Conservation (phyloP, 805 yeast species). For the Candida succiphila region DNA sequence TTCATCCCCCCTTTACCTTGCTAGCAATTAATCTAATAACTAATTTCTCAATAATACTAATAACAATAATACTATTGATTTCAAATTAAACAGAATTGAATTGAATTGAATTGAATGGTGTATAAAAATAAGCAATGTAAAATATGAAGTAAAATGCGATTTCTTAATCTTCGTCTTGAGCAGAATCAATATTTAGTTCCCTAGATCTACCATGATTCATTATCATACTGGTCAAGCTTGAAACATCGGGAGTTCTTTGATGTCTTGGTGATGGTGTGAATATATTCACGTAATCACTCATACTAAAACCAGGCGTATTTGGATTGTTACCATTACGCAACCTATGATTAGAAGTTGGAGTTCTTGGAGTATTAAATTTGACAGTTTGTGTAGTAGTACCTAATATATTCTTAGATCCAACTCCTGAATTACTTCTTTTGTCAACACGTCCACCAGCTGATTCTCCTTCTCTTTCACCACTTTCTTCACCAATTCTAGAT, state of each 20-base stretch:
- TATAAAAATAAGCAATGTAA: too few relatives aligned
- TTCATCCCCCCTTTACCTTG: too few relatives aligned
- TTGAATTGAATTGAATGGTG: too few relatives aligned
- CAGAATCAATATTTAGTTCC: background rate
- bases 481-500: background rate
- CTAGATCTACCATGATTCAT: background rate
- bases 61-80: too few relatives aligned
- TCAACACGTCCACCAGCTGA: background rate
- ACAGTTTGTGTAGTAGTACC: background rate
- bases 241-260: slow-evolving; percentile 25
- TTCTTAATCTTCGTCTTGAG: too few relatives aligned
- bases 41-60: too few relatives aligned
- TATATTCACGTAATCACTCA: slow-evolving; percentile 74
- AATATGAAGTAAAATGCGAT: too few relatives aligned
- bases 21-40: too few relatives aligned
- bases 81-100: too few relatives aligned
- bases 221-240: background rate
- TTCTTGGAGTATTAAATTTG: slow-evolving; percentile 21
- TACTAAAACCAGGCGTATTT: slow-evolving; percentile 60
- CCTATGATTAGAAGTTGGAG: slow-evolving; percentile 8
- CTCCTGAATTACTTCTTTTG: background rate
- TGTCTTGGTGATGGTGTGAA: slow-evolving; percentile 63
- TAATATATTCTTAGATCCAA: background rate
- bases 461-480: background rate
- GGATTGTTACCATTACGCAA: background rate